These are phyloP conservation scores for Ilex paraguariensis DNA, from an alignment of 305 asterid genomes.

Conservation along the genomic window DNA sequence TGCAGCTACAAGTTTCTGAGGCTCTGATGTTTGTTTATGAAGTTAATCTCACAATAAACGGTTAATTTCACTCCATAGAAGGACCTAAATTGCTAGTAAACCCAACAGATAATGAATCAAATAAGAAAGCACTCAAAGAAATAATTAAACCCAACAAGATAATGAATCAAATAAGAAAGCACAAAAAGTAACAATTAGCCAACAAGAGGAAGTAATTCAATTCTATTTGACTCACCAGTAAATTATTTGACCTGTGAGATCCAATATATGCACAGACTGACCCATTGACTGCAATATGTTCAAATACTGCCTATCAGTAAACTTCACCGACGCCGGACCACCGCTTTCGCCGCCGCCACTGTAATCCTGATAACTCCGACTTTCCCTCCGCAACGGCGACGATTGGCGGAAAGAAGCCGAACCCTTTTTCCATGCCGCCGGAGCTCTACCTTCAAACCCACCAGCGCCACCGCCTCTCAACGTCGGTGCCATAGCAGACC, in stretches of 20 bases:
- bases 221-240: conserved; percentile 60
- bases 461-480: conserved; percentile 30
- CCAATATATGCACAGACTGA: conserved; percentile 73
- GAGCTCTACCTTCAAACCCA: conserved; percentile 35
- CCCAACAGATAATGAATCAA: background rate
- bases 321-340: conserved; percentile 46
- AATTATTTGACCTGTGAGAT: conserved; percentile 48
- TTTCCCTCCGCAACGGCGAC: conserved; percentile 78
- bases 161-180: background rate
- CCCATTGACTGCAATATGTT: conserved; percentile 92
- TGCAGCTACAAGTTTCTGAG: background rate
- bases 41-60: too few relatives aligned
- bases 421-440: conserved; percentile 48
- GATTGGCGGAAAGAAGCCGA: conserved; percentile 54
- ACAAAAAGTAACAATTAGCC: background rate
- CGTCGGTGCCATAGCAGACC: conserved; percentile 26
- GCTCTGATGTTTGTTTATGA: too few relatives aligned
- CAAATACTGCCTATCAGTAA: conserved; percentile 71
- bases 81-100: background rate
- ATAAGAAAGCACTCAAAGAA: background rate
- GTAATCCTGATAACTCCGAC: conserved; percentile 26
- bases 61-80: too few relatives aligned
- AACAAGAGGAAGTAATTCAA: background rate
- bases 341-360: conserved; percentile 23
- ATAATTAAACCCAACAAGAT: background rate